phyloP scores from a whole-genome alignment of 345 rosid genomes.

The Syzygium aqueum region DNA sequence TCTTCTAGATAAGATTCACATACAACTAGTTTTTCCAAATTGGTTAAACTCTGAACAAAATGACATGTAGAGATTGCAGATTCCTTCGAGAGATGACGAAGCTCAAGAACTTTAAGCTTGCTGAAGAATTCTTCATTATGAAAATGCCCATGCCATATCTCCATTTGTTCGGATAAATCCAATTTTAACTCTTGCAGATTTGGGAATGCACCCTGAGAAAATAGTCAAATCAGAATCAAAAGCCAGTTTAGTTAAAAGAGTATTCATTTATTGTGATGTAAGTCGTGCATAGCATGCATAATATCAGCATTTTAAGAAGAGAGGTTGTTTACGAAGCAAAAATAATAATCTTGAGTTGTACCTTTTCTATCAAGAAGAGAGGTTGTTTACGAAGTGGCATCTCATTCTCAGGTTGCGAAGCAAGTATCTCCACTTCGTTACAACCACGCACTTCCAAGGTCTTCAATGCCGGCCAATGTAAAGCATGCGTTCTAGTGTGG shows the following conservation, averaged over 20 bases:
- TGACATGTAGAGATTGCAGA: neutral
- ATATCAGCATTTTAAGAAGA: neutral
- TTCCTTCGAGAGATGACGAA: rapidly evolving
- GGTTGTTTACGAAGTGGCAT: rapidly evolving
- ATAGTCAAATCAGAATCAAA: neutral
- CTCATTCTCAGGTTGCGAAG: neutral
- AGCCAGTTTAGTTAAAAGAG: rapidly evolving
- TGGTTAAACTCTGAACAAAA: rapidly evolving
- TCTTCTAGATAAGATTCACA: neutral
- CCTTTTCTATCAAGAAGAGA: neutral
- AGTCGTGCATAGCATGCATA: rapidly evolving
- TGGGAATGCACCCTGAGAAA: neutral
- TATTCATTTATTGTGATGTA: neutral
- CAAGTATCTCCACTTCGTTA: neutral
- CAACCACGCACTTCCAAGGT: rapidly evolving
- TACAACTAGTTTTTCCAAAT: neutral
- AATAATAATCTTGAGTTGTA: neutral
- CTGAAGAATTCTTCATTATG: rapidly evolving
- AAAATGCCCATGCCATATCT: neutral
- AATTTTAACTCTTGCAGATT: neutral
- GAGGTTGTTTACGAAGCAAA: no score
- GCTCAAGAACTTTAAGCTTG: neutral
- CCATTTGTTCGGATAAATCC: neutral
- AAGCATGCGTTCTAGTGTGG: neutral
- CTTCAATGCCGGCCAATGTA: neutral